Percentiles rank a stretch among this genome's conserved stretches.
These are phyloP conservation scores for Vitis hybrid DNA, from an alignment of 177 flowering plant species.

Conservation along the genomic window DNA sequence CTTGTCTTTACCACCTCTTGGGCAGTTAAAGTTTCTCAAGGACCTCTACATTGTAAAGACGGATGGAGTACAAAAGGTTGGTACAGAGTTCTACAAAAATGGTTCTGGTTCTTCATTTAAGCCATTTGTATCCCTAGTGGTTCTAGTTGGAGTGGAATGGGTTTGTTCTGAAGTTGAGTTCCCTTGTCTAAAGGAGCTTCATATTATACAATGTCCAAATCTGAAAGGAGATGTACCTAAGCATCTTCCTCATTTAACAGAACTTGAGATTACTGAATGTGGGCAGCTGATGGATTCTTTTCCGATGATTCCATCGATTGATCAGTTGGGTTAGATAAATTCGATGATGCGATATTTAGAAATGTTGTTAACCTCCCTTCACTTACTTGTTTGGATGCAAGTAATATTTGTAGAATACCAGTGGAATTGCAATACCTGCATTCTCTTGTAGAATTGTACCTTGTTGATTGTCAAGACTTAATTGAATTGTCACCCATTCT, in stretches of 20 bases:
- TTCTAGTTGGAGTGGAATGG: constrained; percentile 15
- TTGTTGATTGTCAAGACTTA: no score
- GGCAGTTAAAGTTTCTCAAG: constrained; percentile 15
- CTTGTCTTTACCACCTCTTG: constrained; percentile 17
- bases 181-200: constrained; percentile 8
- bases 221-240: constrained; percentile 11
- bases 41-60: constrained; percentile 4
- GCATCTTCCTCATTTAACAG: constrained; percentile 4
- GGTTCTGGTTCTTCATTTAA: not conserved
- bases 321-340: not conserved
- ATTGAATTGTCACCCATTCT: no score
- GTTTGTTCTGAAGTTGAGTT: not conserved
- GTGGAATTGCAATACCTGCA: no score
- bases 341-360: not conserved
- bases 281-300: not conserved
- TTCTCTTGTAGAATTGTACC: no score
- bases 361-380: no score
- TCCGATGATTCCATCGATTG: not conserved
- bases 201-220: constrained; percentile 7
- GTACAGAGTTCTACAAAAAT: constrained; percentile 8
- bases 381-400: no score
- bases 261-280: not conserved
- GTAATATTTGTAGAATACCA: no score
- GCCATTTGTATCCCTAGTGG: constrained; percentile 13
- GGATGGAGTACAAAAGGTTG: constrained; percentile 5